Evolutionary conservation across 768 basidiomycete genomes (phyloP).

Genomic region (Tricholoma saponaceum): DNA sequence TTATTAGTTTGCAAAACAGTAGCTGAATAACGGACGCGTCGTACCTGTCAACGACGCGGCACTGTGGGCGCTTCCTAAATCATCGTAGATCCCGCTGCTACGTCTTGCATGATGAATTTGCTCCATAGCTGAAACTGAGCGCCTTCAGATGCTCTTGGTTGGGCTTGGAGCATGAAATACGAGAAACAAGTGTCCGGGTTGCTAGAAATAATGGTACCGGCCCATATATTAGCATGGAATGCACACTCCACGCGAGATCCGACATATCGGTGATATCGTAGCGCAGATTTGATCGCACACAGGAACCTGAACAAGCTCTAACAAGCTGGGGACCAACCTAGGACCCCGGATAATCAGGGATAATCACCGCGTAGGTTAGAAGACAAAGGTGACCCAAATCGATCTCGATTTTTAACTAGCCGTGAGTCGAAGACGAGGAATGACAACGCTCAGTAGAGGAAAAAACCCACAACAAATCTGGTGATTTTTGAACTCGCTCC

Average conservation of each 20-base stretch:
- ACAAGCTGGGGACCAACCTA: too few species aligned
- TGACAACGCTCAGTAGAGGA: too few species aligned
- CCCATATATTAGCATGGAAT: conserved; percentile 6
- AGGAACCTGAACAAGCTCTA: not conserved
- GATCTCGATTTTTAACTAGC: not conserved
- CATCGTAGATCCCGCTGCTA: conserved; percentile 32
- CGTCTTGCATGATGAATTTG: conserved; percentile 25
- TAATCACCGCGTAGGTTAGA: too few species aligned
- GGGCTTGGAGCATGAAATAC: conserved; percentile 11
- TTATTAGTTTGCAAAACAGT: not conserved
- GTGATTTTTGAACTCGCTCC: too few species aligned
- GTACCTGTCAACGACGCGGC: conserved; percentile 32
- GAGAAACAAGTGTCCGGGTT: conserved; percentile 7
- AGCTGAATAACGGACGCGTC: not conserved
- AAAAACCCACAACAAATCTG: too few species aligned
- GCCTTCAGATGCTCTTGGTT: conserved; percentile 6
- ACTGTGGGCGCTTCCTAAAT: conserved; percentile 26
- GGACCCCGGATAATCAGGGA: not conserved
- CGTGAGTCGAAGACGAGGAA: too few species aligned
- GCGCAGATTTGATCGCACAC: not conserved
- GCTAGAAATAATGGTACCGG: conserved; percentile 2
- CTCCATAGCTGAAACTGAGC: conserved; percentile 27
- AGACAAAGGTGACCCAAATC: not conserved
- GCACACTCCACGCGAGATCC: conserved; percentile 10
- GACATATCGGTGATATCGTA: not conserved